Percentiles rank a stretch among this genome's conserved stretches.
Conservation (phyloP, 768 basidiomycete species). For the Clavulina sp. region DNA sequence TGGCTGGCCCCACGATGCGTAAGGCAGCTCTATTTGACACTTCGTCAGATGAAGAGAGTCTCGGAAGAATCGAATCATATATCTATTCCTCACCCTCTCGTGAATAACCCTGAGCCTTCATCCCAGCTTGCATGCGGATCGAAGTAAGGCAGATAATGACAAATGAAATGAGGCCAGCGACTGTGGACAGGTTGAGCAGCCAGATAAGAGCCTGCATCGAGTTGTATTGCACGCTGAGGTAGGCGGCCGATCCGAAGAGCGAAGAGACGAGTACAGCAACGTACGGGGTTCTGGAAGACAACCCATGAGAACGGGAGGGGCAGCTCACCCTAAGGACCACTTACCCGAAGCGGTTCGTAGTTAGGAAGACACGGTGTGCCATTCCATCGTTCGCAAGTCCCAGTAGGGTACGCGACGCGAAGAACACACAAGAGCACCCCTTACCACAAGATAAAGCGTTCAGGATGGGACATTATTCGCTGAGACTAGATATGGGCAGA, state of each 20-base stretch:
- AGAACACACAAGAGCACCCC: not conserved
- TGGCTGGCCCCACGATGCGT: conserved; percentile 6
- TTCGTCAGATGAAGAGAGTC: not conserved
- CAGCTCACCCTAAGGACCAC: not conserved
- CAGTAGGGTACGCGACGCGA: conserved; percentile 7
- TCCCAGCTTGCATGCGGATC: conserved; percentile 4
- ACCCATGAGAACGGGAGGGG: not conserved
- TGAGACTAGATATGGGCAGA: not conserved
- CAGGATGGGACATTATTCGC: not conserved
- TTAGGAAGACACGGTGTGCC: conserved; percentile 10
- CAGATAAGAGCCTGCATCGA: conserved; percentile 9
- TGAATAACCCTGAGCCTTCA: conserved; percentile 7
- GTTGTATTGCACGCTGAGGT: conserved; percentile 5
- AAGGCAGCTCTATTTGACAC: conserved; percentile 7
- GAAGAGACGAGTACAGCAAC: conserved; percentile 6
- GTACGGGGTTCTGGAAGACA: conserved; percentile 4
- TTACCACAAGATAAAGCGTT: not conserved
- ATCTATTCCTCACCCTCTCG: conserved; percentile 7
- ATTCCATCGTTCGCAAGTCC: conserved; percentile 8
- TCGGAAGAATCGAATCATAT: not conserved
- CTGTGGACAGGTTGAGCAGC: conserved; percentile 12
- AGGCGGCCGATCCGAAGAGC: conserved; percentile 7
- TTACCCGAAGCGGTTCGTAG: conserved; percentile 4
- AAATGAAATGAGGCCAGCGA: conserved; percentile 10
- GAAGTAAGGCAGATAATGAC: conserved; percentile 7